Evolutionary conservation across 768 basidiomycete species (phyloP).

Genomic region (Mycena kentingensis): DNA sequence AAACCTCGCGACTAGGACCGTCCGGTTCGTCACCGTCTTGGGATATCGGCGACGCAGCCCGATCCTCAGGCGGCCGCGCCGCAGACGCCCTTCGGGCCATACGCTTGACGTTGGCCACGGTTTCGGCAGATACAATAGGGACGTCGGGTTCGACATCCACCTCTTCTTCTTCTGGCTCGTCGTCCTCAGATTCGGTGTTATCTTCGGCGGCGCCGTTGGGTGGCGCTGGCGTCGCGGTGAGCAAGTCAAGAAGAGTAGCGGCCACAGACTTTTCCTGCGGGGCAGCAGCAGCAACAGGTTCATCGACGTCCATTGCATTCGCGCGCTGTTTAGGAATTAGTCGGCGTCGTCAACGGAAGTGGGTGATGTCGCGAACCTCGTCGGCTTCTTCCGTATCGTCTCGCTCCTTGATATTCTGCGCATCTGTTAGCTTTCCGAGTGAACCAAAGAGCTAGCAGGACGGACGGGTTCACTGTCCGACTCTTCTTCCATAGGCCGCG

Average conservation of each 20-base stretch:
- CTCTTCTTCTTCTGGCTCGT: constrained; percentile 34
- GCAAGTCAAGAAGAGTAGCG: constrained; percentile 20
- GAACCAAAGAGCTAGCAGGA: not conserved
- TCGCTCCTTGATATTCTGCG: constrained; percentile 23
- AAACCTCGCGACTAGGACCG: constrained; percentile 18
- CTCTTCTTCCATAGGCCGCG: constrained; percentile 64
- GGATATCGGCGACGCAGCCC: constrained; percentile 19
- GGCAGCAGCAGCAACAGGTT: constrained; percentile 2
- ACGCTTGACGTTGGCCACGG: constrained; percentile 15
- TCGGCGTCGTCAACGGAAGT: not conserved
- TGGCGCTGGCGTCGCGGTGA: constrained; percentile 14
- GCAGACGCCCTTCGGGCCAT: constrained; percentile 13
- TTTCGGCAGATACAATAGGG: constrained; percentile 13
- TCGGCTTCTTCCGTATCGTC: constrained; percentile 25
- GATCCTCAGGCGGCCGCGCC: constrained; percentile 5
- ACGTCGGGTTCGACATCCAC: constrained; percentile 21
- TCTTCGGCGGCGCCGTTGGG: constrained; percentile 24
- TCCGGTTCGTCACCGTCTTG: constrained; percentile 22
- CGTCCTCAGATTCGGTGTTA: constrained; percentile 31
- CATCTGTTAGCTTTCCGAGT: not conserved
- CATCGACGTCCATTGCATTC: constrained; percentile 18
- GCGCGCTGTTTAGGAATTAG: constrained; percentile 1
- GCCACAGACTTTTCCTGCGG: constrained; percentile 11
- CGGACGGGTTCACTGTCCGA: constrained; percentile 47
- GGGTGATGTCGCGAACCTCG: constrained; percentile 9